Evolutionary conservation across 768 basidiomycete species (phyloP), one percentile per base, ranked within the genome.

Genomic region (Russula griseocarnosa): DNA sequence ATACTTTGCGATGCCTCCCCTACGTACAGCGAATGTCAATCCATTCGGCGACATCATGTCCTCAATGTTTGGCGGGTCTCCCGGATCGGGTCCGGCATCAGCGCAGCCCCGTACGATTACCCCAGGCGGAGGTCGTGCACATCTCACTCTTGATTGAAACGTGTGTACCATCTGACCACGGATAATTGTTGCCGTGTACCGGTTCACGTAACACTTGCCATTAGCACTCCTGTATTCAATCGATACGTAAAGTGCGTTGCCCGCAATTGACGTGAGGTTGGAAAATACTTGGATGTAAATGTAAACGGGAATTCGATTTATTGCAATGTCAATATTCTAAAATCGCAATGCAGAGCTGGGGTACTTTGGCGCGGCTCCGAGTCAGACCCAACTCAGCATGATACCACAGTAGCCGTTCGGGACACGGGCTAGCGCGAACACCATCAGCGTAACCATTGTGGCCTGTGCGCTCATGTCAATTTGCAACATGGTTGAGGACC

Each of bases 1-100:
- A 28, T 94, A 92, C 75, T 98, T 99, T 75, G 87, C 87, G 9
- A 87, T 98, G 55, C 88, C 92, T 8, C 88, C 86, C 40, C 90
- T 92, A 56, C 79, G 87, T 62, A 74, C 76, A 60, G 83, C 86
- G 72, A 81, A 84, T 13, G 84, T 79, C 8, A 96, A 96, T 72
- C 88, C 95, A 6, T 74, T 98, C 55, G 90, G 87, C 32, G 92
- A 94, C 32, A 89, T 98, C 81, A 76, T 98, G 75, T 91, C 93
- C 5, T 86, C 87, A 5, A 77, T 98, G 72, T 88, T 98, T 63
- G 94, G 94, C 30, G 92, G 92, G 8, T 73, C 78, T 36, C 72
- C 72, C 8, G 57, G 66, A 7, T 58, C 60, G n/a, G 54, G 52
- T 16, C 11, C 51, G 3, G 46, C 10, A 42, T 5, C 54, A 55